A percentile compares a stretch with the other conserved stretches of the same genome.
Evolutionary conservation across 1,139 yeast species (phyloP).

Genomic region (Geotrichum carabidarum): DNA sequence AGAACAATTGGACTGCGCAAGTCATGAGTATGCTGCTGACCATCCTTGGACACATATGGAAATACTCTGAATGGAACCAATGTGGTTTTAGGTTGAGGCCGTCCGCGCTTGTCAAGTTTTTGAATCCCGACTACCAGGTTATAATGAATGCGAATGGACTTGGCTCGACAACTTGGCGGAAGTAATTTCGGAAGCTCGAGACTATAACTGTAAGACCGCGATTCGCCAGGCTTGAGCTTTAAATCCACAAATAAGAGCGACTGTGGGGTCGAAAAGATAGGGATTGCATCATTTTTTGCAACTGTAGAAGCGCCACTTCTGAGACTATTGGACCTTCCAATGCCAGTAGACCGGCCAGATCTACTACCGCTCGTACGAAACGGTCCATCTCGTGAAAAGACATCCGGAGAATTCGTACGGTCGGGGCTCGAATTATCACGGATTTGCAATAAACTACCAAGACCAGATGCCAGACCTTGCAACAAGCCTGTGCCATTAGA

Average conservation of each 20-base stretch:
- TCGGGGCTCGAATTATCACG: slow-evolving; percentile 9
- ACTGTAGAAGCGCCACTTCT: not conserved
- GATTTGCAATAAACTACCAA: slow-evolving; percentile 24
- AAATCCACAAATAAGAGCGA: slow-evolving; percentile 68
- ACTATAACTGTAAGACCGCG: slow-evolving; percentile 49
- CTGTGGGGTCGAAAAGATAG: slow-evolving; percentile 74
- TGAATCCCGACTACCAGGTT: slow-evolving; percentile 45
- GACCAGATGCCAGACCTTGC: slow-evolving; percentile 29
- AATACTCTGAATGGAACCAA: slow-evolving; percentile 43
- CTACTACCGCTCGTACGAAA: slow-evolving; percentile 10
- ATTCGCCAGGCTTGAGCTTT: slow-evolving; percentile 47
- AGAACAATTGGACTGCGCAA: slow-evolving; percentile 30
- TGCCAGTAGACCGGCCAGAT: not conserved
- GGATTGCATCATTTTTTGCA: slow-evolving; percentile 40
- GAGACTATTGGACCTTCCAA: not conserved
- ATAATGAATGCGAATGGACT: slow-evolving; percentile 41
- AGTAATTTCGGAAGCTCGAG: slow-evolving; percentile 50
- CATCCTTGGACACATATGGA: slow-evolving; percentile 39
- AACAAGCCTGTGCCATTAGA: slow-evolving; percentile 24
- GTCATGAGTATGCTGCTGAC: slow-evolving; percentile 28
- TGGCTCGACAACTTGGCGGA: slow-evolving; percentile 62
- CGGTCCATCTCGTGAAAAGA: slow-evolving; percentile 1
- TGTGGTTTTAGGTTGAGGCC: slow-evolving; percentile 38
- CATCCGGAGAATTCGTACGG: slow-evolving; percentile 12
- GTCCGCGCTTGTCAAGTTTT: slow-evolving; percentile 26